Base-by-base conservation (phyloP, 768 basidiomycete genomes). In the Mycena vulgaris region DNA sequence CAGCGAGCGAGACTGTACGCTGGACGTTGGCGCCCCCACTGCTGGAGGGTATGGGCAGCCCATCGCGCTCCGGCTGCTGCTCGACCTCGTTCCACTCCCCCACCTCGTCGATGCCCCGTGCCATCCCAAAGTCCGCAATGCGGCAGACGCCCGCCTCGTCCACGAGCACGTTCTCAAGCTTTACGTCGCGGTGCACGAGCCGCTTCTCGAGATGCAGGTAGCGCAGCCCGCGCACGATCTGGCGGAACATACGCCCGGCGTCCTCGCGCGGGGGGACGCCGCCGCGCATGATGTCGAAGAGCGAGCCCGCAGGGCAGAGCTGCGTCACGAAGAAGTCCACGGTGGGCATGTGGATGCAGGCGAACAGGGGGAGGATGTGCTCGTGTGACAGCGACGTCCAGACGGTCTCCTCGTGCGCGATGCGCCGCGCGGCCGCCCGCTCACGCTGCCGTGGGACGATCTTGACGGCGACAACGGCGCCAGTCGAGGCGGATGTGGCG, bases 161-260 rank as follows among this genome's bases (percentile, higher is more conserved):
- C 61, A 97, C 91, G 48, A 99, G 89, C 56, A 99, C 90, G 83
- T 99, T 99, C 82, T 99, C 98, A 68, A 98, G 89, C 84, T 99
- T 99, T 80, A 99, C 84, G 82, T 99, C 98, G 75, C 96, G 89
- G 83, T 99, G 97, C 62, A 97, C 93, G 74, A 93, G 89, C 10
- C 87, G 81, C 30, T 90, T 92, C 47, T 89, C 88, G 67, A 92
- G 89, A 79, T 97, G 95, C 77, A 97, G 80, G 82, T 96, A 96
- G 60, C 90, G 87, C 77, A 96, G 80, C 23, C 94, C 95, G 63
- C 92, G 84, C 58, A 95, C 93, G 73, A 97, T 88, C 84, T 97
- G 95, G 62, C 92, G 87, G 78, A 96, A 95, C 88, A 95, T 90
- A 86, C 90, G 92, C 58, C 93, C 93, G 5, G 87, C 91, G 75